Conservation (phyloP, 495 filamentous ascomycete species). For the Podospora didyma region DNA sequence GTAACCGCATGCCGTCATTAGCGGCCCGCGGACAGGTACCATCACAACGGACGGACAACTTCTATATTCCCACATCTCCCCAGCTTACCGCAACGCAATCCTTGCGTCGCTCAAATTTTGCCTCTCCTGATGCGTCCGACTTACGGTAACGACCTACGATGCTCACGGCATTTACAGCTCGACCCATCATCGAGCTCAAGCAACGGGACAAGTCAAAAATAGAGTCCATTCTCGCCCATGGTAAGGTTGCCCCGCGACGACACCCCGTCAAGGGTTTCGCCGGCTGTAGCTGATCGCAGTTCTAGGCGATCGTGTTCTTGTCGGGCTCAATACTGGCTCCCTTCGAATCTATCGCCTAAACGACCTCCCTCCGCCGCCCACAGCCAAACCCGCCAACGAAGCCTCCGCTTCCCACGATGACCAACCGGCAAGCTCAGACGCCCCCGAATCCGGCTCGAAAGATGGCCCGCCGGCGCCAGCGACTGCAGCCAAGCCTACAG, state of each 20-base stretch:
- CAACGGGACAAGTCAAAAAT: conserved; percentile 92
- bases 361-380: conserved; percentile 36
- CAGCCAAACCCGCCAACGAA: conserved; percentile 27
- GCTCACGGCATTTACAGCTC: conserved; percentile 97
- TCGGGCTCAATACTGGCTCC: conserved; percentile 84
- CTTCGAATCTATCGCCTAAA: conserved; percentile 90
- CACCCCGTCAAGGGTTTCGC: neutral
- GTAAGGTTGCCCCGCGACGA: conserved; percentile 35
- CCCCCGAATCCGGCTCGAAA: conserved; percentile 18
- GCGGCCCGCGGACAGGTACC: neutral
- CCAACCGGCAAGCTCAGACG: conserved; percentile 2
- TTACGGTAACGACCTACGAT: conserved; percentile 45
- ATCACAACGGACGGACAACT: neutral
- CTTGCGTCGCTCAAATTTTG: neutral
- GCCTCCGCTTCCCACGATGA: conserved; percentile 17
- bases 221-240: conserved; percentile 87
- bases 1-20: neutral
- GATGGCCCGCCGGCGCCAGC: conserved; percentile 13
- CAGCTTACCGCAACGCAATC: too few relatives aligned
- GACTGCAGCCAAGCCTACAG: conserved; percentile 58
- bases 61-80: neutral
- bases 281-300: conserved; percentile 8
- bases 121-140: conserved; percentile 19
- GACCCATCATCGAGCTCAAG: conserved; percentile 93
- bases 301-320: conserved; percentile 79